phyloP scores from a whole-genome alignment of 176 grass and related monocot species.

The Aegilops umbellulata region DNA sequence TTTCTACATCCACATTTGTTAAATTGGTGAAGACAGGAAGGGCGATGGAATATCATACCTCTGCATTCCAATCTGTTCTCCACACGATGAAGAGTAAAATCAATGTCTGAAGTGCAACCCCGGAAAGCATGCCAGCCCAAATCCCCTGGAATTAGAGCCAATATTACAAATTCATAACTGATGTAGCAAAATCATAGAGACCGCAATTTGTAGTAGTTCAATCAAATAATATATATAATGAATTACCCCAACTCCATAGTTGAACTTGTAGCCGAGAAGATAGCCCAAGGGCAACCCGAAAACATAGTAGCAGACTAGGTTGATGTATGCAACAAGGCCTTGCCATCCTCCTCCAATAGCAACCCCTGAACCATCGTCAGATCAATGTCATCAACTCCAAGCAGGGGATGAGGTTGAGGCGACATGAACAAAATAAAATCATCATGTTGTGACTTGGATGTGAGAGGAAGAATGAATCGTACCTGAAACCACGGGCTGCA shows the following conservation, averaged over 20 bases:
- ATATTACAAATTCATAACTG: too few species aligned
- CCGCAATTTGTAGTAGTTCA: background rate
- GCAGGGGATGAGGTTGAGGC: background rate
- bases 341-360: constrained; percentile 70
- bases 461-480: background rate
- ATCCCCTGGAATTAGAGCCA: constrained; percentile 34
- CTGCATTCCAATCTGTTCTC: constrained; percentile 54
- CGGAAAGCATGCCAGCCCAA: constrained; percentile 61
- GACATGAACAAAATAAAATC: background rate
- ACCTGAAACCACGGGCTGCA: constrained; percentile 63
- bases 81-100: constrained; percentile 44
- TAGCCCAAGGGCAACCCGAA: constrained; percentile 50
- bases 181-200: too few species aligned
- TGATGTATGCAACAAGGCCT: constrained; percentile 64
- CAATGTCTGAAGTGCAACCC: constrained; percentile 35
- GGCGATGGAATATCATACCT: constrained; percentile 7
- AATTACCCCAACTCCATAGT: constrained; percentile 47
- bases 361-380: constrained; percentile 12
- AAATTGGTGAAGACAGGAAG: background rate
- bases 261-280: constrained; percentile 44
- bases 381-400: background rate
- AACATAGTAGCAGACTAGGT: constrained; percentile 57
- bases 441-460: background rate
- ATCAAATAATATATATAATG: background rate
- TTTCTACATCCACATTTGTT: background rate